phyloP scores from a whole-genome alignment of 371 early-diverging fungal genomes.

The Umbelopsis sp. region DNA sequence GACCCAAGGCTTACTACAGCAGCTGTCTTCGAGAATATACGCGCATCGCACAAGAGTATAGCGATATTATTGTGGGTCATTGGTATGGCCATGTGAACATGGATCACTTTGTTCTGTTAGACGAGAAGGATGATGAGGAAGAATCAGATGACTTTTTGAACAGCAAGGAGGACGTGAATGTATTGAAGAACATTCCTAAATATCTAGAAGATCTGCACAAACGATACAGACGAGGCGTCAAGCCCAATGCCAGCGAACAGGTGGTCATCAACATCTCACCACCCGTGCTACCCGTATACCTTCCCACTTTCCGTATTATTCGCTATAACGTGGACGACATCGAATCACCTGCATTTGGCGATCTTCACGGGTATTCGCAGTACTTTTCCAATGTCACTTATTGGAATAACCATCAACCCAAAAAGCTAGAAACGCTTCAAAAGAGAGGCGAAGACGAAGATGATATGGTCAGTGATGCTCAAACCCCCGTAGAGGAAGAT shows the following conservation, averaged over 20 bases:
- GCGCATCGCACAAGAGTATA: slow-evolving; percentile 56
- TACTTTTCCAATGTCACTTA: slow-evolving; percentile 45
- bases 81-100: slow-evolving; percentile 84
- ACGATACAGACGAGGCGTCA: background rate
- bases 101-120: slow-evolving; percentile 73
- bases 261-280: slow-evolving; percentile 70
- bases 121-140: slow-evolving; percentile 27
- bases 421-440: background rate
- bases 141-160: slow-evolving; percentile 13
- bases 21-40: slow-evolving; percentile 67
- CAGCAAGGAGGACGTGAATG: slow-evolving; percentile 13
- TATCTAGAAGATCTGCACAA: background rate
- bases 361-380: slow-evolving; percentile 40
- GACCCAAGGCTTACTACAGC: slow-evolving; percentile 61
- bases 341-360: slow-evolving; percentile 24
- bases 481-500: slow-evolving; percentile 5
- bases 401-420: slow-evolving; percentile 34
- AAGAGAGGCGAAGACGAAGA: too few species aligned
- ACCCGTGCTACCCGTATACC: slow-evolving; percentile 74
- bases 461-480: background rate
- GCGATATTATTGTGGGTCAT: slow-evolving; percentile 72
- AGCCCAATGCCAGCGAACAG: slow-evolving; percentile 20
- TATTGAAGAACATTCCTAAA: background rate
- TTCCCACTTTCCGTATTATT: slow-evolving; percentile 75
- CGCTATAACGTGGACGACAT: slow-evolving; percentile 47